phyloP scores from a whole-genome alignment of 306 rosid genomes.

The Rosa multiflora region DNA sequence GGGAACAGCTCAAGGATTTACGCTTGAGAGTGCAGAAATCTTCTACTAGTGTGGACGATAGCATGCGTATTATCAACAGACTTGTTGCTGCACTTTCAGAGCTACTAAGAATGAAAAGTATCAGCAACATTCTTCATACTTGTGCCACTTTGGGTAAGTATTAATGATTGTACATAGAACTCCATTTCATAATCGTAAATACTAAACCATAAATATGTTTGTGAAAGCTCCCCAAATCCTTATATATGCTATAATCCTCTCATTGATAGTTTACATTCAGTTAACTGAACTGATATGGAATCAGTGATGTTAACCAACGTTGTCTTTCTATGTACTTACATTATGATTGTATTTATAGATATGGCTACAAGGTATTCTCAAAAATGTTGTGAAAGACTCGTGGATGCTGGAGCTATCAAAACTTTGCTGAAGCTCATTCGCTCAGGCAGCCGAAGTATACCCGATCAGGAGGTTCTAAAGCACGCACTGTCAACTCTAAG shows the following conservation, averaged over 20 bases:
- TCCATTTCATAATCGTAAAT: neutral
- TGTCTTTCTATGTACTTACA: neutral
- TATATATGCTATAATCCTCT: neutral
- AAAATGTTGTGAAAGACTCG: conserved; percentile 90
- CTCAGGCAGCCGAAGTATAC: conserved; percentile 84
- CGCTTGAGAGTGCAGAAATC: conserved; percentile 66
- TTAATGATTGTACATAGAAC: neutral
- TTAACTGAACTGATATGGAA: neutral
- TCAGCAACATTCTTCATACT: conserved; percentile 66
- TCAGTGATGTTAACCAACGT: neutral
- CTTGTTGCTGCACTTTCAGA: conserved; percentile 58
- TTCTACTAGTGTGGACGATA: conserved; percentile 76
- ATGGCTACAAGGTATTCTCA: conserved; percentile 81
- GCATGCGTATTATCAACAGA: conserved; percentile 78
- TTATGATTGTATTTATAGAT: conserved; percentile 39
- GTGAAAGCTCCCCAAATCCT: neutral
- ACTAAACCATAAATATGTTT: neutral
- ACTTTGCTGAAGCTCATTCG: conserved; percentile 67
- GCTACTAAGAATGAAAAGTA: conserved; percentile 51
- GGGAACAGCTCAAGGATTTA: conserved; percentile 59
- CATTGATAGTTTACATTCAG: neutral
- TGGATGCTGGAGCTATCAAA: conserved; percentile 71
- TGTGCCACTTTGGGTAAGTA: conserved; percentile 79
- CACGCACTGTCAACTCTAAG: conserved; percentile 80
- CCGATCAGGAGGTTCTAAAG: conserved; percentile 75